Percentiles rank a stretch among this genome's conserved stretches.
phyloP scores from a whole-genome alignment of 108 stramenopile species.

The Fistulifera pelliculosa region DNA sequence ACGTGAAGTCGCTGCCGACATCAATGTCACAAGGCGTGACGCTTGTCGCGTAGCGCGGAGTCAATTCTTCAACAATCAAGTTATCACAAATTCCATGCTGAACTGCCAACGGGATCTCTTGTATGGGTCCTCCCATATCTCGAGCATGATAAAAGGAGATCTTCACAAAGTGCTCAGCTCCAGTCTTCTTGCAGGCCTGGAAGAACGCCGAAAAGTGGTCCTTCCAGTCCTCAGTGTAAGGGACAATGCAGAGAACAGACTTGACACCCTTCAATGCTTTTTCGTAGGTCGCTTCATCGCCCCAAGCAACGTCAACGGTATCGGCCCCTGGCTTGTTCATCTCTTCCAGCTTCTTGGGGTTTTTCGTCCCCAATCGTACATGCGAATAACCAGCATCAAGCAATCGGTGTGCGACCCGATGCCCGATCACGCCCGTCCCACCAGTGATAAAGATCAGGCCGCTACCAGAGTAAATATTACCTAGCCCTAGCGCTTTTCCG shows the following conservation, averaged over 20 bases:
- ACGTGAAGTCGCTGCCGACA: not conserved
- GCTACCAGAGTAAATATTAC: slow-evolving; percentile 9
- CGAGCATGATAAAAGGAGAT: slow-evolving; percentile 33
- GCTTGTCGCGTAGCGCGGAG: slow-evolving; percentile 1
- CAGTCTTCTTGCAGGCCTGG: slow-evolving; percentile 24
- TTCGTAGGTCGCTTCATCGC: slow-evolving; percentile 21
- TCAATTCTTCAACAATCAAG: slow-evolving; percentile 10
- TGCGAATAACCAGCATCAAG: slow-evolving; percentile 16
- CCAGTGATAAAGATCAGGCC: slow-evolving; percentile 26
- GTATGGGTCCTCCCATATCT: slow-evolving; percentile 9
- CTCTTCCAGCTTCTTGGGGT: slow-evolving; percentile 11
- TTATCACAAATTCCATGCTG: slow-evolving; percentile 31
- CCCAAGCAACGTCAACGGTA: slow-evolving; percentile 27
- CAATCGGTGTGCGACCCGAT: slow-evolving; percentile 22
- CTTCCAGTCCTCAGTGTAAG: slow-evolving; percentile 21
- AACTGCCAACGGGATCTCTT: slow-evolving; percentile 26
- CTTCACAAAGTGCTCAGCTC: slow-evolving; percentile 29
- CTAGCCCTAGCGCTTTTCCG: slow-evolving; percentile 14
- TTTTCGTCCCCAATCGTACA: slow-evolving; percentile 21
- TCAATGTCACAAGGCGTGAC: not conserved
- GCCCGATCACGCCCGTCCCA: slow-evolving; percentile 24
- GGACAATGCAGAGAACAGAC: slow-evolving; percentile 28
- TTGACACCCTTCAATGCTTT: slow-evolving; percentile 27
- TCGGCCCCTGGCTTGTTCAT: slow-evolving; percentile 17
- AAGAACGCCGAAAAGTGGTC: slow-evolving; percentile 25